Evolutionary conservation across 2,329 filamentous ascomycete genomes (phyloP).

Genomic region (Cytospora piceicola): DNA sequence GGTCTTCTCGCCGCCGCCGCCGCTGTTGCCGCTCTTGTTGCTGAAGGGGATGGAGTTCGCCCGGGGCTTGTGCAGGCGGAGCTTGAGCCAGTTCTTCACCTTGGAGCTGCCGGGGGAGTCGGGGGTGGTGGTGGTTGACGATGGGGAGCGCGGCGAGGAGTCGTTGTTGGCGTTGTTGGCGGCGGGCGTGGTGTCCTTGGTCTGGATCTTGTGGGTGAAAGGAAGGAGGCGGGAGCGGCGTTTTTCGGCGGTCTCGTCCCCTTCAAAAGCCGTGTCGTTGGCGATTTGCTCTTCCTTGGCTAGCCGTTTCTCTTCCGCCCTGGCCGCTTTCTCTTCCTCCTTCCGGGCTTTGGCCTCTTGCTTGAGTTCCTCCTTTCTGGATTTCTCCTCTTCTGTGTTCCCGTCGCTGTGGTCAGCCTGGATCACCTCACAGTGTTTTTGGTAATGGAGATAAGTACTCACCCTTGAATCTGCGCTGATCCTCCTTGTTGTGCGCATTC

Average conservation of each 20-base stretch:
- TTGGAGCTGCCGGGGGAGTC: conserved; percentile 34
- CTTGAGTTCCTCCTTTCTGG: conserved; percentile 64
- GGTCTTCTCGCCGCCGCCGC: conserved; percentile 16
- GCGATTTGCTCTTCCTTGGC: conserved; percentile 50
- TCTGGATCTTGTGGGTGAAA: conserved; percentile 29
- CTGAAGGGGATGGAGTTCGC: conserved; percentile 35
- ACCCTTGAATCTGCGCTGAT: conserved; percentile 47
- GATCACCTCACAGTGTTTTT: no score
- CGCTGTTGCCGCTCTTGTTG: conserved; percentile 8
- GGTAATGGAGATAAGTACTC: conserved; percentile 33
- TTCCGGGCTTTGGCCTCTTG: conserved; percentile 61
- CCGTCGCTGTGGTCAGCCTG: neutral
- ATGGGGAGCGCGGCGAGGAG: conserved; percentile 26
- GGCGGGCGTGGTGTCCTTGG: conserved; percentile 23
- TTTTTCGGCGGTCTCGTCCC: conserved; percentile 32
- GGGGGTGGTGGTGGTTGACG: conserved; percentile 22
- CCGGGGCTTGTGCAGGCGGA: conserved; percentile 43
- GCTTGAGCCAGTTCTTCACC: conserved; percentile 50
- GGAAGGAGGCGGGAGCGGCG: conserved; percentile 25
- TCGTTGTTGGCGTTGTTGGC: conserved; percentile 22
- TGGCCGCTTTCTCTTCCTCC: conserved; percentile 51
- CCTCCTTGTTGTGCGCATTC: conserved; percentile 39
- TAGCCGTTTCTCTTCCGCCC: conserved; percentile 51
- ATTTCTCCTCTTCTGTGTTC: conserved; percentile 63
- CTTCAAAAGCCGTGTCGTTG: neutral